phyloP scores from a whole-genome alignment of 2,329 filamentous ascomycete genomes.

The Ophiostoma sp. region DNA sequence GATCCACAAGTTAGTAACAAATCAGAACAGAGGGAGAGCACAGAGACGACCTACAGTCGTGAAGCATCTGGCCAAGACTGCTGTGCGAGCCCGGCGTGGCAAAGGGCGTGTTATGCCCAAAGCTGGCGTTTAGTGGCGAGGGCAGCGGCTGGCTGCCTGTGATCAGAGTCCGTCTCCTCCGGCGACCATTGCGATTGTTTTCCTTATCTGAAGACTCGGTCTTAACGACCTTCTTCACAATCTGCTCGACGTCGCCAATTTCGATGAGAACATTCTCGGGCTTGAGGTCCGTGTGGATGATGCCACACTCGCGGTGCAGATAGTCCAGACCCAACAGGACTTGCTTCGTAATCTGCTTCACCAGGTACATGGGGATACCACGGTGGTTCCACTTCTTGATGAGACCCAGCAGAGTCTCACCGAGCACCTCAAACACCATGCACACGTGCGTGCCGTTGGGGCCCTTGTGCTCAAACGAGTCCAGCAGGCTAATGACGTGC shows the following conservation, averaged over 20 bases:
- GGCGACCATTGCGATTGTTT: constrained; percentile 86
- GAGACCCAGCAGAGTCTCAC: constrained; percentile 88
- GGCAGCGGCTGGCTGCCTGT: constrained; percentile 95
- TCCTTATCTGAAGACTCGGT: constrained; percentile 74
- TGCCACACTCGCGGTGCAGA: constrained; percentile 94
- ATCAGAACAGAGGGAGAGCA: background rate
- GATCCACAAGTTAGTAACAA: no score
- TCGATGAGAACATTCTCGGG: constrained; percentile 98
- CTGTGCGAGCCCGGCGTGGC: constrained; percentile 63
- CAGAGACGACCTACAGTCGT: constrained; percentile 48
- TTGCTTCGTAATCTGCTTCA: constrained; percentile 99
- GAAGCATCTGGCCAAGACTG: constrained; percentile 82
- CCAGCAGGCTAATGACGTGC: constrained; percentile 92
- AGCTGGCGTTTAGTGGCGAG: constrained; percentile 89
- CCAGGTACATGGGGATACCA: constrained; percentile 91
- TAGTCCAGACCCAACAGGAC: constrained; percentile 94
- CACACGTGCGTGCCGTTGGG: constrained; percentile 96
- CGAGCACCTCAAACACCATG: constrained; percentile 98
- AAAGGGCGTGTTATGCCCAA: constrained; percentile 75
- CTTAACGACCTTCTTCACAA: constrained; percentile 94
- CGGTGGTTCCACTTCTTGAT: constrained; percentile 99
- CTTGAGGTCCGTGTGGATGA: constrained; percentile 97
- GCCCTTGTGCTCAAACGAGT: constrained; percentile 97
- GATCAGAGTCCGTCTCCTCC: constrained; percentile 88
- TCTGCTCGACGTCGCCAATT: constrained; percentile 98